These are phyloP conservation scores for Apostasia ramifera DNA, from an alignment of 106 monocot species.

Conservation along the genomic window DNA sequence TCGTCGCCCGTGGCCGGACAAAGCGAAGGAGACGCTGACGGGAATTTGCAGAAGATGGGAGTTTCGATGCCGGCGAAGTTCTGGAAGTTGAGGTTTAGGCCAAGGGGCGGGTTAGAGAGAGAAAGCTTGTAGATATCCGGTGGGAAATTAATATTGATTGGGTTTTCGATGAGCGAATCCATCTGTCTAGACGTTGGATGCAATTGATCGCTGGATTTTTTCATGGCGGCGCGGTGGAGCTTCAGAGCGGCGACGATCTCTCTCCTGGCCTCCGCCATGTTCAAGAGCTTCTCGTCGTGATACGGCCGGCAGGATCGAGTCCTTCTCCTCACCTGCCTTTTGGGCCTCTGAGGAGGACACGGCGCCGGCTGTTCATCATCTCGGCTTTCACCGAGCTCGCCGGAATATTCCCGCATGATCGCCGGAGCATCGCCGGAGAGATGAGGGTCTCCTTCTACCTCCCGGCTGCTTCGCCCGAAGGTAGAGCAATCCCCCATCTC, in stretches of 20 bases:
- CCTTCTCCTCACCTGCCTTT: constrained; percentile 80
- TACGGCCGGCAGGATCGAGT: constrained; percentile 70
- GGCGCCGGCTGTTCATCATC: constrained; percentile 5
- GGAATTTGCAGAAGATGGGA: constrained; percentile 2
- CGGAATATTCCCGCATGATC: neutral
- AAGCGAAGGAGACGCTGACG: constrained; percentile 4
- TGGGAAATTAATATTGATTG: constrained; percentile 3
- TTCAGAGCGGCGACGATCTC: constrained; percentile 90
- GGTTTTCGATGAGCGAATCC: constrained; percentile 4
- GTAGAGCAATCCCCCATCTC: no score
- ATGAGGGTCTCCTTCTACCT: constrained; percentile 35
- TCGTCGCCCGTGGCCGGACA: constrained; percentile 60
- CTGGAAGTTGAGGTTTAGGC: constrained; percentile 62
- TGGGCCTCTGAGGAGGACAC: constrained; percentile 18
- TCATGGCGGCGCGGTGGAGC: constrained; percentile 81
- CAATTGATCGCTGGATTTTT: constrained; percentile 49
- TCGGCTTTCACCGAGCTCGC: neutral
- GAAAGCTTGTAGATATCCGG: constrained; percentile 26
- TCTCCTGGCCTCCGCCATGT: constrained; percentile 90
- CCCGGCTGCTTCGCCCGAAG: no score
- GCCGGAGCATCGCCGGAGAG: constrained; percentile 61
- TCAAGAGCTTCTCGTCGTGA: constrained; percentile 54
- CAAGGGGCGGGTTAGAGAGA: constrained; percentile 48
- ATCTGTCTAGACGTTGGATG: constrained; percentile 9
- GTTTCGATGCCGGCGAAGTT: constrained; percentile 31